These are phyloP conservation scores for Trypanosoma scelopori DNA, from an alignment of 208 protist species.

Conservation along the genomic window DNA sequence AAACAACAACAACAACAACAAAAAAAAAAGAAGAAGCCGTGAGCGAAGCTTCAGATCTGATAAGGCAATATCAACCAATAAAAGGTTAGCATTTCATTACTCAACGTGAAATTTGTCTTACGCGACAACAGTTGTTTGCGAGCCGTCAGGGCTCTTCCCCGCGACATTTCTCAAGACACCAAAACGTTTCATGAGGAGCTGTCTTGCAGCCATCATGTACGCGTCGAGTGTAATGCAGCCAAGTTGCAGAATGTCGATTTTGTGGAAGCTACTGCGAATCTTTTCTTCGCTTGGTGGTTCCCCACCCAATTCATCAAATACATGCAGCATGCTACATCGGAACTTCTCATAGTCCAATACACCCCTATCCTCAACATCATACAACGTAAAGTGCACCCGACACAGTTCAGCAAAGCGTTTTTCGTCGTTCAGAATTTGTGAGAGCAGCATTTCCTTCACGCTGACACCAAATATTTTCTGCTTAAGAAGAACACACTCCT, in stretches of 20 bases:
- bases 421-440: conserved; percentile 29
- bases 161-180: background rate
- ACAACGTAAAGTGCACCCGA: conserved; percentile 25
- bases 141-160: background rate
- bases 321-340: conserved; percentile 17
- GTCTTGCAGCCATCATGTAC: conserved; percentile 35
- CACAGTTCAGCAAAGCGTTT: conserved; percentile 28
- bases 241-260: conserved; percentile 28
- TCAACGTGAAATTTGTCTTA: background rate
- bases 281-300: conserved; percentile 28
- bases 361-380: conserved; percentile 21
- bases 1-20: no score
- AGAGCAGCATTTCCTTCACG: conserved; percentile 38
- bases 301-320: conserved; percentile 28
- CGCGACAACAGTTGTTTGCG: background rate
- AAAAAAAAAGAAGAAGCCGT: background rate
- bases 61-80: no score
- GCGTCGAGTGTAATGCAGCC: conserved; percentile 32
- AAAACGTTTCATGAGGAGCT: conserved; percentile 24
- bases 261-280: conserved; percentile 24
- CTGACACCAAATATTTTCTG: conserved; percentile 43
- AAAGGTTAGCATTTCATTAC: no score
- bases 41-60: no score
- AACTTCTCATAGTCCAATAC: conserved; percentile 22
- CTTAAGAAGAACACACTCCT: conserved; percentile 31